Conservation (phyloP, 1,139 yeast genomes). For the Blastobotrys indianensis region DNA sequence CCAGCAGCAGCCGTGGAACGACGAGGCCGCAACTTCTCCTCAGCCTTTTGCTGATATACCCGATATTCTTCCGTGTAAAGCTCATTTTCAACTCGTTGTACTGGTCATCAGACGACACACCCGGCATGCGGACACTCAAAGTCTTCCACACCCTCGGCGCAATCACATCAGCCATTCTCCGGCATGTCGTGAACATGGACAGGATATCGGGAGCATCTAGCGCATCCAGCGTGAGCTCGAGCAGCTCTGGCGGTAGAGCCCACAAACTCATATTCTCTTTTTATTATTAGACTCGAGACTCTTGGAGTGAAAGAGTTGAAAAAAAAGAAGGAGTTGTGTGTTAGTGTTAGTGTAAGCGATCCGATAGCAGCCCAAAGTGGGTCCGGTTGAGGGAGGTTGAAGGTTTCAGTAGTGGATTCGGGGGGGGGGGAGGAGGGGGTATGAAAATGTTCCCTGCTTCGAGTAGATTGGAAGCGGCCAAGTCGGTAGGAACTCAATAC, state of each 20-base stretch:
- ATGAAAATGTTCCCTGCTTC: no score
- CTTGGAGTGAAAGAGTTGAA: no score
- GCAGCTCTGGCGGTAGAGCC: constrained; percentile 3
- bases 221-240: neutral
- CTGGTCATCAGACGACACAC: neutral
- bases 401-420: no score
- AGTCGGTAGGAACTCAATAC: no score
- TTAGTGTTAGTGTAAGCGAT: no score
- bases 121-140: neutral
- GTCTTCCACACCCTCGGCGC: constrained; percentile 1
- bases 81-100: neutral
- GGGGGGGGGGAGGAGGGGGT: no score
- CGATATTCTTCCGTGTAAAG: neutral
- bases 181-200: neutral
- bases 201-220: neutral
- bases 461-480: no score
- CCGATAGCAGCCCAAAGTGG: no score
- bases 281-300: no score
- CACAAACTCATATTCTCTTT: neutral
- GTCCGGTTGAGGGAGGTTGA: no score
- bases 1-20: neutral
- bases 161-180: neutral
- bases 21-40: neutral
- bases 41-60: neutral
- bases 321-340: no score